These are phyloP conservation scores for apple (Malus domestica) DNA, from an alignment of 306 rosid genomes.

Conservation along the genomic window ASM211411v1 NC_041791.1:10729501-10730000, in stretches of 20 bases:
- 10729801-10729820: conserved; percentile 87
- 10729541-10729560: conserved; percentile 8
- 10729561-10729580: conserved; percentile 39
- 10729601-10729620: conserved; percentile 79
- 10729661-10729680: conserved; percentile 1
- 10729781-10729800: conserved; percentile 76
- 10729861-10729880: conserved; percentile 76
- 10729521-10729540: not conserved
- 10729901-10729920: conserved; percentile 43
- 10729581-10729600: conserved; percentile 80
- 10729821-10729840: conserved; percentile 77
- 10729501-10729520: not conserved
- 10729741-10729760: conserved; percentile 1
- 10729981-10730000: conserved; percentile 93
- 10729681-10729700: conserved; percentile 10
- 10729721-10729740: not conserved
- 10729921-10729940: conserved; percentile 55
- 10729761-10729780: conserved; percentile 29
- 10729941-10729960: conserved; percentile 56
- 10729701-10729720: conserved; percentile 5
- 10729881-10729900: conserved; percentile 46
- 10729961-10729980: conserved; percentile 46
- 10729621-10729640: conserved; percentile 92
- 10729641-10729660: conserved; percentile 48
- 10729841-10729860: conserved; percentile 85